phyloP scores from a whole-genome alignment of 1,139 yeast genomes.

The Hansenula sp. region DNA sequence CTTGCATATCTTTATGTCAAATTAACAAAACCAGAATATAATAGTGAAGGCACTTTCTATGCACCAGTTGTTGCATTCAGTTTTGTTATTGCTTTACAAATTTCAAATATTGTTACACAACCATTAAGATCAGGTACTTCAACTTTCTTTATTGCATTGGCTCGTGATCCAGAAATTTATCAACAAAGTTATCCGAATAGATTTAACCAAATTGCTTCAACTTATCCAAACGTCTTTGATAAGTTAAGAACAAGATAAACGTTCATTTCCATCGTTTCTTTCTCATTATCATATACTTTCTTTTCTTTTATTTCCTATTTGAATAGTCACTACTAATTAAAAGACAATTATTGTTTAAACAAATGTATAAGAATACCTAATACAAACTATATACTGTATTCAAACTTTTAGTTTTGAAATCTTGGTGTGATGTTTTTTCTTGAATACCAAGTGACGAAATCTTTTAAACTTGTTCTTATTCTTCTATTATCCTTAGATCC shows the following conservation, averaged over 20 bases:
- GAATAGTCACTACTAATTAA: too few species aligned
- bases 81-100: constrained; percentile 72
- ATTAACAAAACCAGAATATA: constrained; percentile 70
- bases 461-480: constrained; percentile 64
- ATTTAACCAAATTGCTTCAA: constrained; percentile 65
- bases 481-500: constrained; percentile 69
- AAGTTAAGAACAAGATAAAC: constrained; percentile 32
- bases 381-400: background rate
- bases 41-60: constrained; percentile 58
- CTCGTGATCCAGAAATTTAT: constrained; percentile 84
- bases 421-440: constrained; percentile 69
- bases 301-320: too few species aligned
- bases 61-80: constrained; percentile 79
- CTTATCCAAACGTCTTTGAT: constrained; percentile 72
- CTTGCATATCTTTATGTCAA: constrained; percentile 68
- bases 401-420: constrained; percentile 12
- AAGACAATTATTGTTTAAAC: too few species aligned
- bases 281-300: too few species aligned
- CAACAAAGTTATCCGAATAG: constrained; percentile 71
- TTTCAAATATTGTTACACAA: constrained; percentile 66
- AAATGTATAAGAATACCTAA: too few species aligned
- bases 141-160: constrained; percentile 82
- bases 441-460: constrained; percentile 78
- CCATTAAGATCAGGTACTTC: constrained; percentile 80
- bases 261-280: too few species aligned